A percentile compares a stretch with the other conserved stretches of the same genome.
Conservation (phyloP, 495 filamentous ascomycete genomes). For the Penicillium parvum region DNA sequence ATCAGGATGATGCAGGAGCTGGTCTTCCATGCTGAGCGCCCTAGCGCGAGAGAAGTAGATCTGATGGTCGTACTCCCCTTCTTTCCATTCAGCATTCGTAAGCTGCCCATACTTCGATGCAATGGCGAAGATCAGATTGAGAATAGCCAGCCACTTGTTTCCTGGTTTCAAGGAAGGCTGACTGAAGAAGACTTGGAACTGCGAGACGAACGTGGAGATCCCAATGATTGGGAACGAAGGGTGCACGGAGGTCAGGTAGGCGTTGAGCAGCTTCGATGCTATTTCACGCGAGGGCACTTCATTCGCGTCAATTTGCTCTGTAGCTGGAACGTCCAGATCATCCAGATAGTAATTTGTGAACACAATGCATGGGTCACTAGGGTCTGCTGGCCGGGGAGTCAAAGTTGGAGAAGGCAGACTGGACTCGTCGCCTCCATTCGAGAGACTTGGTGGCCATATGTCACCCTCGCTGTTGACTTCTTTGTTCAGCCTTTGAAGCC, state of each 20-base stretch:
- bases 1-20: slow-evolving; percentile 48
- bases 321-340: slow-evolving; percentile 43
- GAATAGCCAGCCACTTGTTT: slow-evolving; percentile 51
- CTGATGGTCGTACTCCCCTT: slow-evolving; percentile 48
- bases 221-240: slow-evolving; percentile 57
- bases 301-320: slow-evolving; percentile 43
- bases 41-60: slow-evolving; percentile 54
- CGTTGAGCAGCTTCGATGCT: slow-evolving; percentile 52
- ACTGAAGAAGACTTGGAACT: slow-evolving; percentile 45
- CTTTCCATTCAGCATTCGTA: slow-evolving; percentile 38
- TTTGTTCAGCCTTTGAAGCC: slow-evolving; percentile 48
- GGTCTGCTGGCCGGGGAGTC: slow-evolving; percentile 23
- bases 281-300: slow-evolving; percentile 46
- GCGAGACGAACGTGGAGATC: slow-evolving; percentile 48
- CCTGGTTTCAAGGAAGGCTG: slow-evolving; percentile 35
- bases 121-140: slow-evolving; percentile 63
- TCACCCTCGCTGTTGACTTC: slow-evolving; percentile 33
- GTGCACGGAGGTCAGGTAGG: slow-evolving; percentile 57
- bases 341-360: slow-evolving; percentile 47
- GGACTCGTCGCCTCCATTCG: slow-evolving; percentile 18
- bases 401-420: slow-evolving; percentile 25
- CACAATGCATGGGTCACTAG: slow-evolving; percentile 26
- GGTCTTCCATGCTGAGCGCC: slow-evolving; percentile 46
- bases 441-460: slow-evolving; percentile 12
- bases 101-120: slow-evolving; percentile 49